Evolutionary conservation across 192 early-diverging fungal genomes (phyloP), one percentile per base, ranked within the genome.

Genomic region (Nowakowskiella sp.): DNA sequence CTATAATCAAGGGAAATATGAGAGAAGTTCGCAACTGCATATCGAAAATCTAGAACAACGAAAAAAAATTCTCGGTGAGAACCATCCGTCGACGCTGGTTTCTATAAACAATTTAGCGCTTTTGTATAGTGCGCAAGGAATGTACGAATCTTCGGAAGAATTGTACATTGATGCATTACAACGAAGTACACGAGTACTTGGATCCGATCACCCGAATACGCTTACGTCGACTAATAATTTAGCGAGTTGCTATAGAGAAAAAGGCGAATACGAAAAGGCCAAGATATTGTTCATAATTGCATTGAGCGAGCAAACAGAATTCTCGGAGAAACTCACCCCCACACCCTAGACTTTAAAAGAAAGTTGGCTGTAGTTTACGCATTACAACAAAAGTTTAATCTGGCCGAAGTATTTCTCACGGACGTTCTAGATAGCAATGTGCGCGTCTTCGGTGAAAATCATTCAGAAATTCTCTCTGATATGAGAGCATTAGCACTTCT

Each of bases 1-100:
- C 26, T 21, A 50, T 6, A 6, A 26, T 31, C 59, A 64, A 31
- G 58, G 57, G 25, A 10, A 22, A 6, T 64, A 64, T 28, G 31
- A 60, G n/a, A 42, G 55, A 19, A 58, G 47, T 19, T 48, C 29
- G 2, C 0, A 28, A 19, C 22, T 64, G 16, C 31, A 26, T 7
- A 23, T 23, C 13, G 34, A 53, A 23, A 42, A 50, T 42, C 43
- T 57, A 7, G 57, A 64, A 19, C 2, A 19, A 26, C 25, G 58
- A 22, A 62, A 61, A 26, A 28, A 7, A 16, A 57, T 53, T 29
- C 60, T 63, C 33, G 60, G 60, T 6, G 44, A 53, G 22, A 39
- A 64, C 10, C 19, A 64, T 29, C 21, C 39, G 22, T 10, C 36
- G 22, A 64, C 62, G 8, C 36, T 64, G 10, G 22, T n/a, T 19